These are phyloP conservation scores for Megacollybia marginata DNA, from an alignment of 768 basidiomycete genomes.

Conservation along the genomic window DNA sequence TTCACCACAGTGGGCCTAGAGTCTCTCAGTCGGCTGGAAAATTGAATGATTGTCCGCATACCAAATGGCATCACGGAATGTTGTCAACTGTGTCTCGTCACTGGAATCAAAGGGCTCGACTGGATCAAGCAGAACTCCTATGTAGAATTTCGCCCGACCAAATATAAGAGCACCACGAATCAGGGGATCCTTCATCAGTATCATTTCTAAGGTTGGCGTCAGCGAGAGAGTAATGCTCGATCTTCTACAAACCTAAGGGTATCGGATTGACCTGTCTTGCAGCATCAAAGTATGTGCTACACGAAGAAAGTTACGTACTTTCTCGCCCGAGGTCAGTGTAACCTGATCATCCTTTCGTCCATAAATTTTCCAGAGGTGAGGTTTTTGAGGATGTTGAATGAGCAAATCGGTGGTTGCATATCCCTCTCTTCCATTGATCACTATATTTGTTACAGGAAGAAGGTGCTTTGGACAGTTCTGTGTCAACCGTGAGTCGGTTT, in stretches of 20 bases:
- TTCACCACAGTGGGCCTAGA: slow-evolving; percentile 32
- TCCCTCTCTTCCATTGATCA: slow-evolving; percentile 26
- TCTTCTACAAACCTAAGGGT: too few relatives aligned
- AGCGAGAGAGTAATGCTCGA: too few relatives aligned
- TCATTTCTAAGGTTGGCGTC: too few relatives aligned
- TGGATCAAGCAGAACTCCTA: slow-evolving; percentile 26
- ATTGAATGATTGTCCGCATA: slow-evolving; percentile 9
- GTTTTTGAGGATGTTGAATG: slow-evolving; percentile 32
- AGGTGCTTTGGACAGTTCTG: too few relatives aligned
- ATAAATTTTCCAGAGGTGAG: slow-evolving; percentile 28
- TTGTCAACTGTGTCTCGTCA: slow-evolving; percentile 13
- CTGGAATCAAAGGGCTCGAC: slow-evolving; percentile 17
- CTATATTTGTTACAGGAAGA: slow-evolving; percentile 29
- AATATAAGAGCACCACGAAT: slow-evolving; percentile 34
- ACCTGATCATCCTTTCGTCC: slow-evolving; percentile 35
- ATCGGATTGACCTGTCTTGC: too few relatives aligned
- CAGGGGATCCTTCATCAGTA: background rate
- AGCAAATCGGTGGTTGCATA: slow-evolving; percentile 39
- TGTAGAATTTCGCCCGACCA: slow-evolving; percentile 27
- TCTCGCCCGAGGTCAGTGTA: slow-evolving; percentile 28
- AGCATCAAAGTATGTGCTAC: too few relatives aligned
- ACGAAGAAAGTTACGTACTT: slow-evolving; percentile 19
- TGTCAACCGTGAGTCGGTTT: too few relatives aligned
- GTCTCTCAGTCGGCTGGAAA: background rate
- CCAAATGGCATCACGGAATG: slow-evolving; percentile 33